Evolutionary conservation across 305 asterid species (phyloP).

Genomic region (Fraxinus dipetala): DNA sequence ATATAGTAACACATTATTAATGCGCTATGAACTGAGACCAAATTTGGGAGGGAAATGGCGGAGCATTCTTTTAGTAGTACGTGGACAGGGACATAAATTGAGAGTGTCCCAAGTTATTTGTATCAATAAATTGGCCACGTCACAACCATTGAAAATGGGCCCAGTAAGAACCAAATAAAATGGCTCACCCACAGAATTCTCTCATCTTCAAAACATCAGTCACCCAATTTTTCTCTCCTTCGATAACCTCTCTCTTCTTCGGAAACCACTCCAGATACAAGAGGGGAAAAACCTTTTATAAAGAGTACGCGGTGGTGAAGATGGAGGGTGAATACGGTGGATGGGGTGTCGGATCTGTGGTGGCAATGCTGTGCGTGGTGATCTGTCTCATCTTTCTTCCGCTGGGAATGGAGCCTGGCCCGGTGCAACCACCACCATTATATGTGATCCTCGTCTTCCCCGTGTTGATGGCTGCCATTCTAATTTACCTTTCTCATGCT

Average conservation of each 20-base stretch:
- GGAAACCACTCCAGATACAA: not conserved
- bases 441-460: conserved; percentile 2
- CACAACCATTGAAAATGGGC: not conserved
- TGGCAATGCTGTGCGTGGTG: not conserved
- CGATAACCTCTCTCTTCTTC: not conserved
- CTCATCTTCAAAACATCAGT: not conserved
- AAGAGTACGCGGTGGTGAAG: not conserved
- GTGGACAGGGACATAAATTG: not conserved
- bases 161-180: not conserved
- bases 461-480: conserved; percentile 6
- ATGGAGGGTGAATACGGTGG: not conserved
- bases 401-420: not conserved
- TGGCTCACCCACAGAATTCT: conserved; percentile 3
- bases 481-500: conserved; percentile 1
- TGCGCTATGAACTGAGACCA: not conserved
- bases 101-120: not conserved
- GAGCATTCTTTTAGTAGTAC: not conserved
- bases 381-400: not conserved
- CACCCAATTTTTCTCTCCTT: not conserved
- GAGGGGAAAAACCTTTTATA: not conserved
- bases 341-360: not conserved
- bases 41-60: not conserved
- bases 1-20: not conserved
- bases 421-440: not conserved
- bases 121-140: not conserved